These are phyloP conservation scores for Panus rudis DNA, from an alignment of 768 basidiomycete genomes.

Conservation along the genomic window DNA sequence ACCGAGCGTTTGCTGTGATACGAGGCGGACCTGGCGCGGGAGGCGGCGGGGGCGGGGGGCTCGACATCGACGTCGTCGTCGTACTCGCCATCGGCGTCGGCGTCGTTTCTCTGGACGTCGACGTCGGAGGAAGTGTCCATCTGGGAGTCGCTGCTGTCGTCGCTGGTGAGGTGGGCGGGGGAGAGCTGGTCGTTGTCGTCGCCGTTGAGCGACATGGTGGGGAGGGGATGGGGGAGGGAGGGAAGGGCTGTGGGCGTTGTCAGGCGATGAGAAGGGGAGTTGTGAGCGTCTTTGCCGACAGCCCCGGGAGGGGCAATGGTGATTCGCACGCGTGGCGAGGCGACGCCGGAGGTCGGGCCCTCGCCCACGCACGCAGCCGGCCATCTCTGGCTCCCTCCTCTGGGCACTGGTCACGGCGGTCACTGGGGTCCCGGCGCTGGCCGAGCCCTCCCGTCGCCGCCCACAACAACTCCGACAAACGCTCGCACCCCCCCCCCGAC, in stretches of 20 bases:
- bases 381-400: background rate
- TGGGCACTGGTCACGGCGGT: too few species aligned
- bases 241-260: constrained; percentile 17
- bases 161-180: constrained; percentile 27
- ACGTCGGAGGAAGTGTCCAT: constrained; percentile 68
- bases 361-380: background rate
- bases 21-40: constrained; percentile 33
- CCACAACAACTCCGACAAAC: constrained; percentile 1
- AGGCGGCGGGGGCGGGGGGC: constrained; percentile 30
- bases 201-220: constrained; percentile 17
- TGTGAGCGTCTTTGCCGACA: constrained; percentile 31
- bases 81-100: constrained; percentile 54
- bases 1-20: constrained; percentile 24
- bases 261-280: constrained; percentile 25
- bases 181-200: constrained; percentile 20
- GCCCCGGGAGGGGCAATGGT: constrained; percentile 24
- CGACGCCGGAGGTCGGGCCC: constrained; percentile 19
- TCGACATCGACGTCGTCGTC: constrained; percentile 56
- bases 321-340: constrained; percentile 33
- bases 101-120: constrained; percentile 27
- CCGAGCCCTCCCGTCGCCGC: constrained; percentile 1
- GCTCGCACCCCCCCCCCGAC: background rate
- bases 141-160: constrained; percentile 32
- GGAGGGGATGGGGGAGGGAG: constrained; percentile 5
- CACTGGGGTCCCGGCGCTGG: too few species aligned